These are phyloP conservation scores for Suhomyces emberorum DNA, from an alignment of 805 yeast genomes.

Conservation along the genomic window DNA sequence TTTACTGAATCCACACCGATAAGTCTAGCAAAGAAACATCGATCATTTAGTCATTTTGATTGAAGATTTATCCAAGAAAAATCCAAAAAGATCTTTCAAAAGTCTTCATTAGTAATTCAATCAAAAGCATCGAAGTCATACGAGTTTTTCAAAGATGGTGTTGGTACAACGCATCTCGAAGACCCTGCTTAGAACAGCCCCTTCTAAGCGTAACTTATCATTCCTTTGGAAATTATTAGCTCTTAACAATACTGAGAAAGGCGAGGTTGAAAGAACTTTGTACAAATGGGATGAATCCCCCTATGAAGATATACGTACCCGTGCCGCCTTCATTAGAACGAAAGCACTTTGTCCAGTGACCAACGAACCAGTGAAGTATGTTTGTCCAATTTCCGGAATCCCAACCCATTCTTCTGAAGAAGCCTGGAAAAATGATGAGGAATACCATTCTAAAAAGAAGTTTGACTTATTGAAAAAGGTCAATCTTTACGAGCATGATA, in stretches of 20 bases:
- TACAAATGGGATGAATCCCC: slow-evolving; percentile 93
- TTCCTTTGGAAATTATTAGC: slow-evolving; percentile 38
- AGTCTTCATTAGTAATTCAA: too few species aligned
- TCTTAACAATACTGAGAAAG: slow-evolving; percentile 27
- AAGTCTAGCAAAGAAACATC: too few species aligned
- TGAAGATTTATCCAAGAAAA: too few species aligned
- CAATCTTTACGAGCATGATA: slow-evolving; percentile 90
- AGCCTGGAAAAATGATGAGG: slow-evolving; percentile 81
- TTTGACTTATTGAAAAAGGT: slow-evolving; percentile 80
- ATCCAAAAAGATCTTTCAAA: too few species aligned
- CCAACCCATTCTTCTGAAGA: slow-evolving; percentile 92
- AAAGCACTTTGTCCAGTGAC: slow-evolving; percentile 92
- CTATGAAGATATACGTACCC: slow-evolving; percentile 75
- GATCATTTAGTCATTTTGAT: too few species aligned
- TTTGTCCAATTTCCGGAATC: slow-evolving; percentile 92
- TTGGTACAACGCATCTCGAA: slow-evolving; percentile 5
- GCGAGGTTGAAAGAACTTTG: slow-evolving; percentile 28
- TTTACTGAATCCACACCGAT: too few species aligned
- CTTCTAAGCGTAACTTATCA: slow-evolving; percentile 24
- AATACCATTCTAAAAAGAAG: slow-evolving; percentile 63
- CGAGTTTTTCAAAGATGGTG: slow-evolving; percentile 3
- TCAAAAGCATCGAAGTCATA: neutral
- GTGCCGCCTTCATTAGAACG: slow-evolving; percentile 88
- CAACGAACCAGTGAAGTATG: slow-evolving; percentile 68
- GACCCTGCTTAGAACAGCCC: neutral